phyloP scores from a whole-genome alignment of 2,329 filamentous ascomycete genomes.

The Aspergillus versicolor region DNA sequence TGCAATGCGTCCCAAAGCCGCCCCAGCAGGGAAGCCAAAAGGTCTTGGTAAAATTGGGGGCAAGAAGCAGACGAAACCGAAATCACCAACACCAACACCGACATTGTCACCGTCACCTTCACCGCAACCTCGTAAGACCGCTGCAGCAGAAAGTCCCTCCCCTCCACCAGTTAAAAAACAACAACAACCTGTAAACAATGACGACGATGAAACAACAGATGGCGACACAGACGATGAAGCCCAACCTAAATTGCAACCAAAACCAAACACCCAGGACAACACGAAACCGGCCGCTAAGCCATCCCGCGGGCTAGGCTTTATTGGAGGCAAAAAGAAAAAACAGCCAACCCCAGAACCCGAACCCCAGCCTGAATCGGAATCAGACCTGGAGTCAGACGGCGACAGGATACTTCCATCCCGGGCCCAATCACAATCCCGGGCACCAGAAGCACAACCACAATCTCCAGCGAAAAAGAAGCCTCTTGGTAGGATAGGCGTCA shows the following conservation, averaged over 20 bases:
- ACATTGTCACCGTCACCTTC: neutral
- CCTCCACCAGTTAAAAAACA: neutral
- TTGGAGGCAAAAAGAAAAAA: constrained; percentile 33
- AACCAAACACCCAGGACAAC: constrained; percentile 6
- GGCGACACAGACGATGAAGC: neutral
- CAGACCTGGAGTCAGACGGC: neutral
- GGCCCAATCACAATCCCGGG: neutral
- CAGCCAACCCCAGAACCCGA: constrained; percentile 6
- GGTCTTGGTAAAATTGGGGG: constrained; percentile 26
- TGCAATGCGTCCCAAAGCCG: constrained; percentile 4
- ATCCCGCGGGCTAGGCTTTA: constrained; percentile 28
- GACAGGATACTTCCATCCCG: neutral
- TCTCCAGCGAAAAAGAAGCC: constrained; percentile 10
- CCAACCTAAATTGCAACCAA: neutral
- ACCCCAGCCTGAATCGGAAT: neutral
- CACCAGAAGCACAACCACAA: constrained; percentile 15
- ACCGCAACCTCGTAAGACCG: neutral
- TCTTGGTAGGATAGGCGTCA: constrained; percentile 33
- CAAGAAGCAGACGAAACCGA: constrained; percentile 12
- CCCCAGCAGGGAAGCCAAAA: constrained; percentile 9
- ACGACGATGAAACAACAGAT: constrained; percentile 12
- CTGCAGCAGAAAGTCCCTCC: neutral
- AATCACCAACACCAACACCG: neutral
- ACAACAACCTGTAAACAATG: neutral
- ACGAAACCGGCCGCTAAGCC: constrained; percentile 1